Evolutionary conservation across 139 green algal genomes (phyloP), one percentile per base, ranked within the genome.

Genomic region (Coelastrella sp.): DNA sequence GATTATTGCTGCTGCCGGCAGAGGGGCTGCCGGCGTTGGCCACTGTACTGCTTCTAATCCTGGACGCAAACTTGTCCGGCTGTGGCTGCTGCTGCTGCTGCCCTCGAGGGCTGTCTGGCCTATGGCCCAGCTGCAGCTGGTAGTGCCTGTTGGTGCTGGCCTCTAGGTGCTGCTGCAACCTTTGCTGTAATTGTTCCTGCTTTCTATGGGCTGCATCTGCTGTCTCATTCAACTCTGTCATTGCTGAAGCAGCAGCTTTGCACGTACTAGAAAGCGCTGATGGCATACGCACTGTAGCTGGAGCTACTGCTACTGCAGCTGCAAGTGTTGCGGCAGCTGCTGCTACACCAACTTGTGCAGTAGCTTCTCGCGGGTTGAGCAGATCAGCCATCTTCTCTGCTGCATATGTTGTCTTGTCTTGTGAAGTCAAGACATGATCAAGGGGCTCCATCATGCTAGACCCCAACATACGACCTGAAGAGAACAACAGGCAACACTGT

Each of bases 331-430:
- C 79, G 0, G 17, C 79, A n/a, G 41, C 45, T 40, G 79, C 62
- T 62, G 79, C 79, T 51, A n/a, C 63, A 27, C 17, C 79, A 23
- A 50, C 62, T 23, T 74, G 77, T 50, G 66, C 30, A 13, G 34
- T 73, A 0, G 64, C 85, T 3, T 74, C 79, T 34, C 74, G 85
- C 6, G 51, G 27, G 37, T 85, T 72, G 30, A 89, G 53, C 35
- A 89, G 63, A 6, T 48, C 59, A 2, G 72, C 71, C 15, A 85
- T 76, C 40, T 81, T 83, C 7, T 51, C 75, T 38, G 79, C 79
- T 64, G 79, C 62, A 15, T 19, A 23, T 8, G 6, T 74, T 40
- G 11, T 21, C 2, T 38, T 30, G 19, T 21, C 62, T 9, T 19
- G 9, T 15, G 43, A 34, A 5, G 77, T 66, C 2, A 85, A 21